Evolutionary conservation across 352 stramenopile genomes (phyloP).

Genomic region (Globisporangium splendens): DNA sequence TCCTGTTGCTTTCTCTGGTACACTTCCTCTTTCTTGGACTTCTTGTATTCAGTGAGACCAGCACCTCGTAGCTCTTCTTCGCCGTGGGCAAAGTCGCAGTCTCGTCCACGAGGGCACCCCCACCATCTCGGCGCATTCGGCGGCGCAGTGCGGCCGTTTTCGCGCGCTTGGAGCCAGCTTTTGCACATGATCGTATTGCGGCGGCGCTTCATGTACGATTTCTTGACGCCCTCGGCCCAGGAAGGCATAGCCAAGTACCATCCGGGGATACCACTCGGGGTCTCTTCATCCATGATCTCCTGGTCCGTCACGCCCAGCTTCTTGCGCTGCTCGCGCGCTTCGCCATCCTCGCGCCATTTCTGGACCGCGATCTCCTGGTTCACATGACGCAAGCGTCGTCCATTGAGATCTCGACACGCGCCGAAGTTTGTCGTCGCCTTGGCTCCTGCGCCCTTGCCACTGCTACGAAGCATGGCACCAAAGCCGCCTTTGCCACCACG

Average conservation of each 20-base stretch:
- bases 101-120: slow-evolving; percentile 72
- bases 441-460: slow-evolving; percentile 65
- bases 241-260: slow-evolving; percentile 83
- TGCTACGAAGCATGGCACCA: slow-evolving; percentile 79
- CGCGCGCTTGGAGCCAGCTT: slow-evolving; percentile 66
- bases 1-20: slow-evolving; percentile 60
- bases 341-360: slow-evolving; percentile 71
- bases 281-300: slow-evolving; percentile 78
- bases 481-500: slow-evolving; percentile 83
- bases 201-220: slow-evolving; percentile 83
- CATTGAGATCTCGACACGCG: slow-evolving; percentile 76
- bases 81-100: slow-evolving; percentile 85
- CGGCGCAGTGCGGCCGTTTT: slow-evolving; percentile 33
- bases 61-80: slow-evolving; percentile 70
- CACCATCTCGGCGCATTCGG: slow-evolving; percentile 64
- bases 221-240: slow-evolving; percentile 80
- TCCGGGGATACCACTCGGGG: slow-evolving; percentile 74
- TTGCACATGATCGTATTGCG: slow-evolving; percentile 76
- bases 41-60: slow-evolving; percentile 65
- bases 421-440: slow-evolving; percentile 78
- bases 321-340: slow-evolving; percentile 39
- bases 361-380: slow-evolving; percentile 85
- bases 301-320: slow-evolving; percentile 50
- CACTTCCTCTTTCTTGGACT: slow-evolving; percentile 53
- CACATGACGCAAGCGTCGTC: slow-evolving; percentile 76